Conservation (phyloP, 2,329 filamentous ascomycete genomes). For the Claviceps paspali region DNA sequence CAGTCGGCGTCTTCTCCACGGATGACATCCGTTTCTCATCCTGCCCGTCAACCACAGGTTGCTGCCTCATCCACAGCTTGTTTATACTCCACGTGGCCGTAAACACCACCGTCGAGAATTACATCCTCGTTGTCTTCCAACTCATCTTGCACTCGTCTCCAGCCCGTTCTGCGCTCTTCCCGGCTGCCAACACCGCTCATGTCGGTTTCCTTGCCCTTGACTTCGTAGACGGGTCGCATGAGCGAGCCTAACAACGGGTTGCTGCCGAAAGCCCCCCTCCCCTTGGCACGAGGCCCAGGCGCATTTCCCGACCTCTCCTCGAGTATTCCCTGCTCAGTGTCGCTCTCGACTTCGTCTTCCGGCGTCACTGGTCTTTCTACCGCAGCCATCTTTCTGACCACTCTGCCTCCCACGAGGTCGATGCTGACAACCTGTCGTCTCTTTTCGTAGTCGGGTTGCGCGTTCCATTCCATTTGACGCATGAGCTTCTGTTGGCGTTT, state of each 20-base stretch:
- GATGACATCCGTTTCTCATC: no score
- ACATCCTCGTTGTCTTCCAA: conserved; percentile 41
- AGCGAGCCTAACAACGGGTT: conserved; percentile 53
- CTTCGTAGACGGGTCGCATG: conserved; percentile 46
- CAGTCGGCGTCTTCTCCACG: no score
- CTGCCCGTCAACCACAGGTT: not conserved
- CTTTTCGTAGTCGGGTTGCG: conserved; percentile 78
- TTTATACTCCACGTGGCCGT: conserved; percentile 20
- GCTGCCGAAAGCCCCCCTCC: conserved; percentile 47
- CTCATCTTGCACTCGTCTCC: conserved; percentile 48
- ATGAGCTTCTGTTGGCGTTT: conserved; percentile 75
- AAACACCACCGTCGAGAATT: conserved; percentile 41
- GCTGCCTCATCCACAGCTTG: conserved; percentile 7
- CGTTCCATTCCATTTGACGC: conserved; percentile 75
- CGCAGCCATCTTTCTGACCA: conserved; percentile 57
- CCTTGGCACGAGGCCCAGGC: conserved; percentile 10
- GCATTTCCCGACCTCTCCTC: conserved; percentile 22
- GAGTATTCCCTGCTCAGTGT: conserved; percentile 16
- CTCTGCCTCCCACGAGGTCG: conserved; percentile 62
- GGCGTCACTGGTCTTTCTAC: conserved; percentile 43
- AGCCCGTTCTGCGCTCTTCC: conserved; percentile 28
- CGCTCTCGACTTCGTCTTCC: conserved; percentile 23
- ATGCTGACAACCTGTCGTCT: conserved; percentile 71
- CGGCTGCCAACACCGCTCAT: conserved; percentile 22
- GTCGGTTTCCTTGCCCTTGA: conserved; percentile 32